Conservation (phyloP, 2,329 filamentous ascomycete species). For the Epichloe coenophiala region DNA sequence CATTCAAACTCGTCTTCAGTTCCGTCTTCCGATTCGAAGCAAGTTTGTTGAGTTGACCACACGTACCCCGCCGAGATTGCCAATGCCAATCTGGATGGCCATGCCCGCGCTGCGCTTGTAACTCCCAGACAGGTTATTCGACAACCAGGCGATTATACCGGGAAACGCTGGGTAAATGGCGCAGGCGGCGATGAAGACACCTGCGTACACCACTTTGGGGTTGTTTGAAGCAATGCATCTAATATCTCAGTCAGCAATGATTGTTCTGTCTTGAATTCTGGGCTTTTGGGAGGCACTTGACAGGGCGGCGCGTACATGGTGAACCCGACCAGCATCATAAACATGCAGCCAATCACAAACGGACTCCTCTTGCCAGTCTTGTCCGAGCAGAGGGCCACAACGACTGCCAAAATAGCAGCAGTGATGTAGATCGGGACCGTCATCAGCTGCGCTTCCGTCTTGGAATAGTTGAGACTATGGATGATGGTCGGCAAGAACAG, state of each 20-base stretch:
- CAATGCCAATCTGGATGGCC: slow-evolving; percentile 49
- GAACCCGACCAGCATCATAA: slow-evolving; percentile 42
- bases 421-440: slow-evolving; percentile 47
- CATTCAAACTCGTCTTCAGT: neutral
- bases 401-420: slow-evolving; percentile 45
- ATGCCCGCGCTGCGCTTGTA: slow-evolving; percentile 54
- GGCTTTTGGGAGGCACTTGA: too few relatives aligned
- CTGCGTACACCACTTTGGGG: slow-evolving; percentile 53
- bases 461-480: slow-evolving; percentile 41
- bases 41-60: too few relatives aligned
- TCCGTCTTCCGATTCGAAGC: neutral
- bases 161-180: slow-evolving; percentile 71
- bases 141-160: slow-evolving; percentile 66
- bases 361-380: slow-evolving; percentile 37
- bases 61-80: slow-evolving; percentile 40
- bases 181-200: slow-evolving; percentile 61
- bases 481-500: slow-evolving; percentile 53
- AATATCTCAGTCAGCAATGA: slow-evolving; percentile 10
- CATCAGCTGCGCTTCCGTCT: slow-evolving; percentile 47
- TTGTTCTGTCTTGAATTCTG: neutral
- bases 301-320: slow-evolving; percentile 27
- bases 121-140: slow-evolving; percentile 59
- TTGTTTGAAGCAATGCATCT: slow-evolving; percentile 46
- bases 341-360: slow-evolving; percentile 40
- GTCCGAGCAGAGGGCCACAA: slow-evolving; percentile 42